phyloP scores from a whole-genome alignment of 805 yeast genomes.

The Nakazawaea anatomiae region DNA sequence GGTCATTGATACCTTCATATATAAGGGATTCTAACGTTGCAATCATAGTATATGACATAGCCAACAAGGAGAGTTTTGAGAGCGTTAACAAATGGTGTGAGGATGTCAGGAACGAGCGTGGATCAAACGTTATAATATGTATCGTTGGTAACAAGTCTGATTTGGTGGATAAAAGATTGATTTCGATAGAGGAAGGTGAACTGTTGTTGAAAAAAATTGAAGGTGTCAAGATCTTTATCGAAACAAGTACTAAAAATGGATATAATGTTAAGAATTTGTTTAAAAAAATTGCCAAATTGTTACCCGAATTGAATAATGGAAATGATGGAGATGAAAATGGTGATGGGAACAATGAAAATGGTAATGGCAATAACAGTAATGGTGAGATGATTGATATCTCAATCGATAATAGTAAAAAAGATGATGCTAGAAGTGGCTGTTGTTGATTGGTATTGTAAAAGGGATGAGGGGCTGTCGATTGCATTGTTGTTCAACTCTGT shows the following conservation, averaged over 20 bases:
- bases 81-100: conserved; percentile 88
- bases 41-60: conserved; percentile 90
- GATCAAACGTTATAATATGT: conserved; percentile 80
- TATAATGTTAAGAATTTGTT: conserved; percentile 87
- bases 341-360: conserved; percentile 3
- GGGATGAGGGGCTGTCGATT: too few relatives aligned
- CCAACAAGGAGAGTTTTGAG: conserved; percentile 78
- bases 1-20: conserved; percentile 91
- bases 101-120: conserved; percentile 91
- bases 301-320: conserved; percentile 67
- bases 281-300: conserved; percentile 82
- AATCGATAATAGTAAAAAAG: conserved; percentile 16
- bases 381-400: conserved; percentile 12
- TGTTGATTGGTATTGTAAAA: neutral
- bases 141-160: conserved; percentile 92
- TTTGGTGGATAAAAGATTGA: conserved; percentile 73
- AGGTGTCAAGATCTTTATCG: conserved; percentile 78
- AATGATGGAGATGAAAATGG: conserved; percentile 9
- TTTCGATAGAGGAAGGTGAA: conserved; percentile 80
- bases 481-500: too few relatives aligned
- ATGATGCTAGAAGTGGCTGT: conserved; percentile 7
- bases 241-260: conserved; percentile 92
- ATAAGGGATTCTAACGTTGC: conserved; percentile 98
- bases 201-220: conserved; percentile 55
- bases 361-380: neutral